A percentile compares a stretch with the other conserved stretches of the same genome.
Evolutionary conservation across 23 red algal species (phyloP).

Genomic region (Pyropia haitanensis): DNA sequence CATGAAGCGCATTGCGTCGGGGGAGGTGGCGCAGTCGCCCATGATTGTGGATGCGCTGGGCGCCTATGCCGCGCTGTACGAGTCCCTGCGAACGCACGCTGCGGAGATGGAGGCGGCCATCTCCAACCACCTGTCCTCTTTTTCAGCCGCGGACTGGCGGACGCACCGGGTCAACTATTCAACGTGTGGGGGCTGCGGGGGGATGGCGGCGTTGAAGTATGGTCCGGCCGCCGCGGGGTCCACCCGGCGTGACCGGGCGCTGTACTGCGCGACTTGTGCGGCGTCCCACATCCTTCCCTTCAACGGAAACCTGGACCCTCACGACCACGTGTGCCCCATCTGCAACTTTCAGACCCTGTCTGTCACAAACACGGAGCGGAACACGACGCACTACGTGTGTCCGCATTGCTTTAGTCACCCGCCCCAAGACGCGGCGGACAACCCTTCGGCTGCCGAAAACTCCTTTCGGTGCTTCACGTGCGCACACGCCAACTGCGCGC

Average conservation of each 20-base stretch:
- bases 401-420: not conserved
- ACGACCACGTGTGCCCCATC: slow-evolving; percentile 30
- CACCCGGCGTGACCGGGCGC: slow-evolving; percentile 22
- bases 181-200: slow-evolving; percentile 24
- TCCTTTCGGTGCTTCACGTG: slow-evolving; percentile 47
- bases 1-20: slow-evolving; percentile 35
- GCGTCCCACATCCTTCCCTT: slow-evolving; percentile 24
- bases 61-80: slow-evolving; percentile 17
- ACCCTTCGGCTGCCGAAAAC: not conserved
- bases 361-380: slow-evolving; percentile 25
- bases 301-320: slow-evolving; percentile 26
- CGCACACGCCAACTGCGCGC: slow-evolving; percentile 16
- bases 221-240: slow-evolving; percentile 3
- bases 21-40: slow-evolving; percentile 12
- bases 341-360: slow-evolving; percentile 45
- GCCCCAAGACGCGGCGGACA: not conserved
- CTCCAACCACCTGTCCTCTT: slow-evolving; percentile 13
- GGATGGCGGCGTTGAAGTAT: slow-evolving; percentile 14
- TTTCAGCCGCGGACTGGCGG: not conserved
- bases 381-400: slow-evolving; percentile 14
- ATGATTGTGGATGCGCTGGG: slow-evolving; percentile 18
- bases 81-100: slow-evolving; percentile 13
- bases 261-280: slow-evolving; percentile 16
- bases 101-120: slow-evolving; percentile 33
- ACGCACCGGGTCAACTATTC: slow-evolving; percentile 23